Evolutionary conservation across 2,329 filamentous ascomycete species (phyloP).

Genomic region (Cladosporium phlei): DNA sequence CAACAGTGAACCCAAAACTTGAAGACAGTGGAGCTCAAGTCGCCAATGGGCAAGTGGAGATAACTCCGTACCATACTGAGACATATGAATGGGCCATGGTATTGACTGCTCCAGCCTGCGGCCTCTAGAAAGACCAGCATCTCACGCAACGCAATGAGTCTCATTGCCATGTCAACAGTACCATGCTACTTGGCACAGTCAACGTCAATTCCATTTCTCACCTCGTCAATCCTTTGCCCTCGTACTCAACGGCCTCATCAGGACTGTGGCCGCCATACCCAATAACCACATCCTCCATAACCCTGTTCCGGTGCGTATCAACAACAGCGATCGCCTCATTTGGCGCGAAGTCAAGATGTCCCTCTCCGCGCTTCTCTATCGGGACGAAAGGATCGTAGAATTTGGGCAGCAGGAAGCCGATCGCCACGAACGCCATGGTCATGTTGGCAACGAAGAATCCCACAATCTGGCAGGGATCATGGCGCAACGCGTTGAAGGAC

Average conservation of each 20-base stretch:
- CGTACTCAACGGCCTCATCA: background rate
- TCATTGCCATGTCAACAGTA: too few relatives aligned
- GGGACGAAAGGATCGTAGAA: conserved; percentile 54
- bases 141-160: too few relatives aligned
- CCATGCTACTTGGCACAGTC: too few relatives aligned
- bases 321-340: conserved; percentile 2
- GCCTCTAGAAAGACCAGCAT: too few relatives aligned
- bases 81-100: too few relatives aligned
- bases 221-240: background rate
- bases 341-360: conserved; percentile 20
- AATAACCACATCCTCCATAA: background rate
- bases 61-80: too few relatives aligned
- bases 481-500: conserved; percentile 44
- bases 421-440: conserved; percentile 43
- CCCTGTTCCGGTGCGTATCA: background rate
- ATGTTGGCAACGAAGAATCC: conserved; percentile 48
- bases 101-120: too few relatives aligned
- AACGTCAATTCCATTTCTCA: background rate
- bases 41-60: too few relatives aligned
- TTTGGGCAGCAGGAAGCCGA: conserved; percentile 49
- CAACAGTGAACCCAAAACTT: too few relatives aligned
- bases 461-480: conserved; percentile 49
- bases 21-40: too few relatives aligned
- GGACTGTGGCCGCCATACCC: background rate
- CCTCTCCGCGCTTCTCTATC: conserved; percentile 42